phyloP scores from a whole-genome alignment of 1,284 basidiomycete species.

The Moniliella sp. region DNA sequence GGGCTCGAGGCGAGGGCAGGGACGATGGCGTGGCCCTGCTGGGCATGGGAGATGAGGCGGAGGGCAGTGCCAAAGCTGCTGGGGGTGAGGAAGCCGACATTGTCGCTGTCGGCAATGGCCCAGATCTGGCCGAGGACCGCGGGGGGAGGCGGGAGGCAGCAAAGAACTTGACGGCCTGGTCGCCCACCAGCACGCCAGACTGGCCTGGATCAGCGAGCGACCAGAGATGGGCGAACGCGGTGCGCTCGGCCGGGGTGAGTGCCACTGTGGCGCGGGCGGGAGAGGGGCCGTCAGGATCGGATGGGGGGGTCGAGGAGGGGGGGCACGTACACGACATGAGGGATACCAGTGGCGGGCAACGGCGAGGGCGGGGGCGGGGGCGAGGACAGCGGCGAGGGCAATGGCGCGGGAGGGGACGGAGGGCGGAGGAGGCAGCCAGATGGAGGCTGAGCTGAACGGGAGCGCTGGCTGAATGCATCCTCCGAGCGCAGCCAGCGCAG shows the following conservation, averaged over 20 bases:
- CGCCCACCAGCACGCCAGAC: slow-evolving; percentile 22
- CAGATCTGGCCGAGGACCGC: slow-evolving; percentile 65
- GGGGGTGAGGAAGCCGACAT: slow-evolving; percentile 37
- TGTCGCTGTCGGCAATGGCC: slow-evolving; percentile 61
- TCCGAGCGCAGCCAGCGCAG: too few species aligned
- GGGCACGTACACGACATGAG: too few species aligned
- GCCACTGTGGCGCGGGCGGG: too few species aligned
- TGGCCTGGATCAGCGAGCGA: slow-evolving; percentile 20
- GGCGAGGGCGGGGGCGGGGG: too few species aligned
- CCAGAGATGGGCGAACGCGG: slow-evolving; percentile 22
- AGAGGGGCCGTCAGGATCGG: too few species aligned
- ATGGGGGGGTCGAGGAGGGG: too few species aligned
- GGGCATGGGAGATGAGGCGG: slow-evolving; percentile 73
- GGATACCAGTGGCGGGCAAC: too few species aligned
- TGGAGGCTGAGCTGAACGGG: too few species aligned
- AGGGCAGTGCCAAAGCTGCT: slow-evolving; percentile 51
- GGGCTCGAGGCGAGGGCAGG: not conserved
- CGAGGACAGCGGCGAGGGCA: too few species aligned
- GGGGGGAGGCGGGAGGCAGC: slow-evolving; percentile 23
- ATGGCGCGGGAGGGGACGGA: too few species aligned
- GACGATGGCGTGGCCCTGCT: slow-evolving; percentile 38
- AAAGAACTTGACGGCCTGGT: slow-evolving; percentile 27
- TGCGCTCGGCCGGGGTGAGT: slow-evolving; percentile 12
- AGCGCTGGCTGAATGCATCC: too few species aligned
- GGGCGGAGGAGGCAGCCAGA: too few species aligned